Conservation (phyloP, 192 early-diverging fungal species). For the Geranomyces variabilis region DNA sequence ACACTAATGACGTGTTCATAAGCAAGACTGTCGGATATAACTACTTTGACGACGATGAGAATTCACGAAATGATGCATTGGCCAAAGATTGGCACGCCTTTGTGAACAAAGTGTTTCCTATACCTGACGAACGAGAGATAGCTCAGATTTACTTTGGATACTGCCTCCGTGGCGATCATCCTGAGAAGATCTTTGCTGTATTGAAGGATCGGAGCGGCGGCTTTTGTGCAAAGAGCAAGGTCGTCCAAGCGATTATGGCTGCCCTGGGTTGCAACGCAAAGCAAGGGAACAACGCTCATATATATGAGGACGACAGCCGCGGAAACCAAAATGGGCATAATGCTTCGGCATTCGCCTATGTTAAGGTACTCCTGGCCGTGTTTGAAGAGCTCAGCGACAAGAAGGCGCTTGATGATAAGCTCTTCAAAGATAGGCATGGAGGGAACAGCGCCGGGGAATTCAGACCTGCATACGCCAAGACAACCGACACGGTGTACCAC, state of each 20-base stretch:
- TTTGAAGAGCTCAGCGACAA: constrained; percentile 25
- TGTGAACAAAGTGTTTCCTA: constrained; percentile 19
- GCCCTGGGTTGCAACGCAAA: constrained; percentile 14
- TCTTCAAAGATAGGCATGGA: constrained; percentile 12
- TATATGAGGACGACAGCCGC: neutral
- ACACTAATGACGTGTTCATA: constrained; percentile 23
- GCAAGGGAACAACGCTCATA: constrained; percentile 11
- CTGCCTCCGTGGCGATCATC: constrained; percentile 24
- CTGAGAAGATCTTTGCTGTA: constrained; percentile 24
- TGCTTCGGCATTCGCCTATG: constrained; percentile 16
- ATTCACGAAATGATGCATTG: neutral
- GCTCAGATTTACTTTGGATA: constrained; percentile 23
- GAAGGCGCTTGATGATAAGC: constrained; percentile 9
- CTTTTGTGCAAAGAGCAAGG: constrained; percentile 14
- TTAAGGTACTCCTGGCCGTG: neutral
- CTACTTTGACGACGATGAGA: constrained; percentile 14
- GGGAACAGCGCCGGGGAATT: neutral
- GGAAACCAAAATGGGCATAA: constrained; percentile 19
- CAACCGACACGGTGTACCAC: neutral
- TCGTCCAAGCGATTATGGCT: neutral
- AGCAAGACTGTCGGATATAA: constrained; percentile 20
- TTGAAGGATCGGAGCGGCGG: constrained; percentile 24
- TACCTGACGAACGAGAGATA: constrained; percentile 18
- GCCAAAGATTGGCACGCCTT: constrained; percentile 4
- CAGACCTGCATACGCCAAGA: constrained; percentile 8